phyloP scores from a whole-genome alignment of 106 monocot genomes.

The Allium sativum region DNA sequence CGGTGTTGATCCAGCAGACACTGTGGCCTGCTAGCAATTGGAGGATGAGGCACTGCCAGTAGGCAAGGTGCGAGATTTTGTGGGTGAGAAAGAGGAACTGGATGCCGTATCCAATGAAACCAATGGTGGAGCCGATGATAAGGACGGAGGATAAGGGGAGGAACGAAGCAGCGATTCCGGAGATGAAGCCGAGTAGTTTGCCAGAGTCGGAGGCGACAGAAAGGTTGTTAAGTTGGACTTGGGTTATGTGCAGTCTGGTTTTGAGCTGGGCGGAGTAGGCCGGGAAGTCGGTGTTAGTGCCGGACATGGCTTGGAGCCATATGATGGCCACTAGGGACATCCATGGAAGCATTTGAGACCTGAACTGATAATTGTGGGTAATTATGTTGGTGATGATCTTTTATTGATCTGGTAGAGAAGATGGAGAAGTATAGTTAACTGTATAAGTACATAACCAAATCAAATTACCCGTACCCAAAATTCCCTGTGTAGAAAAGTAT shows the following conservation, averaged over 20 bases:
- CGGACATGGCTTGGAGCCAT: constrained; percentile 28
- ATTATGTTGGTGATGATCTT: too few relatives aligned
- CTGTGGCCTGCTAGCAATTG: constrained; percentile 8
- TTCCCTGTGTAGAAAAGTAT: too few relatives aligned
- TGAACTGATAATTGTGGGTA: not conserved
- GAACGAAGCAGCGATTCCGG: not conserved
- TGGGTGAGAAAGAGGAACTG: constrained; percentile 10
- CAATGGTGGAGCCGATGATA: constrained; percentile 6
- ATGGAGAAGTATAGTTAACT: too few relatives aligned
- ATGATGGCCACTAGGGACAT: constrained; percentile 19
- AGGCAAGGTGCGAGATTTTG: not conserved
- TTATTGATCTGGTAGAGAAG: too few relatives aligned
- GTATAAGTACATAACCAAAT: too few relatives aligned
- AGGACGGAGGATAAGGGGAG: constrained; percentile 10
- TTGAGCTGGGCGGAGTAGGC: constrained; percentile 36
- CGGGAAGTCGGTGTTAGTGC: constrained; percentile 35
- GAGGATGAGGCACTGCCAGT: constrained; percentile 9
- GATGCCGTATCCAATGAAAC: constrained; percentile 7
- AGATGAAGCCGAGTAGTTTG: constrained; percentile 4
- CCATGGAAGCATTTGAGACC: constrained; percentile 16
- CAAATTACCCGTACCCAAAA: too few relatives aligned
- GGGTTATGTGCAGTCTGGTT: constrained; percentile 15
- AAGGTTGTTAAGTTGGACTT: constrained; percentile 18
- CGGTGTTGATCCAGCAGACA: constrained; percentile 13
- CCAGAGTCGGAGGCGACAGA: constrained; percentile 16